phyloP scores from a whole-genome alignment of 768 basidiomycete genomes.

The Mycena vitilis region DNA sequence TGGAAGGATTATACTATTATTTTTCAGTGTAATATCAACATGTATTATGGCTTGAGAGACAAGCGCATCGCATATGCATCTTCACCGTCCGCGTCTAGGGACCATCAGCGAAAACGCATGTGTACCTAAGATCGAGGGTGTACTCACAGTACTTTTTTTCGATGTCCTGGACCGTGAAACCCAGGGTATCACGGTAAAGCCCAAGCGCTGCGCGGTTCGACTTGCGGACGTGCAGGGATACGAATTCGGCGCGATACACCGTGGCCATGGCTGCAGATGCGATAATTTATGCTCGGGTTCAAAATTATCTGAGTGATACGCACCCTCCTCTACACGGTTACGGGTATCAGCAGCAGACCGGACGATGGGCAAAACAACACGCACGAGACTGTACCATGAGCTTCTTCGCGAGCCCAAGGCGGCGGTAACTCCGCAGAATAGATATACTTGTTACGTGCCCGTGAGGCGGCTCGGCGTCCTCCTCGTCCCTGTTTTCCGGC shows the following conservation, averaged over 20 bases:
- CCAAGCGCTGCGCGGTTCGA: slow-evolving; percentile 93
- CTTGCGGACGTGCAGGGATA: slow-evolving; percentile 93
- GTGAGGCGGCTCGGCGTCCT: slow-evolving; percentile 78
- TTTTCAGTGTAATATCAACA: slow-evolving; percentile 13
- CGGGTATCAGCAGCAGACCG: slow-evolving; percentile 1
- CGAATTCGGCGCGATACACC: slow-evolving; percentile 86
- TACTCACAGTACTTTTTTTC: slow-evolving; percentile 91
- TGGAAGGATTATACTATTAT: slow-evolving; percentile 33
- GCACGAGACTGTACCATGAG: slow-evolving; percentile 94
- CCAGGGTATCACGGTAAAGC: slow-evolving; percentile 91
- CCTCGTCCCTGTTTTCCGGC: slow-evolving; percentile 66
- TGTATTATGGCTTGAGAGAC: slow-evolving; percentile 55
- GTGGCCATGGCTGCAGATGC: slow-evolving; percentile 84
- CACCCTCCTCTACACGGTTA: slow-evolving; percentile 25
- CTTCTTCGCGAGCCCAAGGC: slow-evolving; percentile 93
- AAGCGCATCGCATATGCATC: slow-evolving; percentile 94
- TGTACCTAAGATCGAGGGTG: neutral
- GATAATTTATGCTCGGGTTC: slow-evolving; percentile 13
- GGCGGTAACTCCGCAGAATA: slow-evolving; percentile 89
- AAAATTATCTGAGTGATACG: neutral
- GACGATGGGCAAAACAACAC: slow-evolving; percentile 44
- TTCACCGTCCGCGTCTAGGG: slow-evolving; percentile 91
- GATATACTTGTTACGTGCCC: slow-evolving; percentile 99
- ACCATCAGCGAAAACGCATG: neutral
- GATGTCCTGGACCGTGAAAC: slow-evolving; percentile 87